These are phyloP conservation scores for Prunus kanzakura DNA, from an alignment of 306 rosid species.

Conservation along the genomic window DNA sequence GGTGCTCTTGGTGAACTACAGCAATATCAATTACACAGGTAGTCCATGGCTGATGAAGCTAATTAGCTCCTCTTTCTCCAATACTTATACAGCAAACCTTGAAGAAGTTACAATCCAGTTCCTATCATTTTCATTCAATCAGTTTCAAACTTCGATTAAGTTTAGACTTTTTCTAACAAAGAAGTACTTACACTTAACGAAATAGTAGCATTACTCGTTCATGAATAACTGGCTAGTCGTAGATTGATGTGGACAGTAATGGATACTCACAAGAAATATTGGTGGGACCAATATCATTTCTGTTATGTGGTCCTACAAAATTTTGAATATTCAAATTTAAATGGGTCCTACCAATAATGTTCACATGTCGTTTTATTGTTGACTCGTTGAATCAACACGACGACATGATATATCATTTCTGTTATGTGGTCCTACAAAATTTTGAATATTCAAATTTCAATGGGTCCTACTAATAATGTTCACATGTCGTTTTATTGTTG, in stretches of 20 bases:
- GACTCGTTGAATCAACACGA: too few relatives aligned
- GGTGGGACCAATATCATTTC: background rate
- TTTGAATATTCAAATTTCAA: background rate
- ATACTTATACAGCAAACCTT: background rate
- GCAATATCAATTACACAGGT: slow-evolving; percentile 92
- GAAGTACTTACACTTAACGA: background rate
- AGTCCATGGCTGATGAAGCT: background rate
- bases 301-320: background rate
- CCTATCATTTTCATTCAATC: background rate
- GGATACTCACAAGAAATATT: background rate
- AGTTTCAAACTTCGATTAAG: background rate
- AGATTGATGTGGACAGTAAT: background rate
- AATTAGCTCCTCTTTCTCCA: background rate
- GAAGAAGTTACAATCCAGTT: too few relatives aligned
- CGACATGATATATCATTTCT: background rate
- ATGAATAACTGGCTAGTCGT: background rate
- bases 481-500: background rate
- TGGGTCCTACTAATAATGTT: background rate
- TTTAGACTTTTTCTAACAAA: background rate
- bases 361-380: background rate
- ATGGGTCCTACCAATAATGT: background rate
- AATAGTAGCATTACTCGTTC: background rate
- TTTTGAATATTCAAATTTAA: background rate
- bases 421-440: background rate
- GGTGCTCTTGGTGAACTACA: slow-evolving; percentile 83